Percentiles rank a stretch among this genome's conserved stretches.
These are phyloP conservation scores for Viola pubescens DNA, from an alignment of 441 rosid species.

Conservation along the genomic window DNA sequence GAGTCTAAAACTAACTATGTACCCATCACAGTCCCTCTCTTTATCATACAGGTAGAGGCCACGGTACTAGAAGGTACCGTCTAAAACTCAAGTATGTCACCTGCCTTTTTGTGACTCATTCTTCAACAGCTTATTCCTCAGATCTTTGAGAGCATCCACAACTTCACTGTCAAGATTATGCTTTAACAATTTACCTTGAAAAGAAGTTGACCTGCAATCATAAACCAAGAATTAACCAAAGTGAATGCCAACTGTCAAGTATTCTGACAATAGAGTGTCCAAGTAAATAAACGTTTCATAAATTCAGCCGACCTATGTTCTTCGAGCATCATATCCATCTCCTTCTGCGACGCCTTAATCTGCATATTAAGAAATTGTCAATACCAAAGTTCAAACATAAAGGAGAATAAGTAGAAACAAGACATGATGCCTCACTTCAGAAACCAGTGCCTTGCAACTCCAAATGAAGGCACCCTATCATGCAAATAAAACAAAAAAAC, in stretches of 20 bases:
- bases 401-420: background rate
- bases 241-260: background rate
- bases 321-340: constrained; percentile 57
- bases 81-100: constrained; percentile 9
- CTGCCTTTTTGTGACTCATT: constrained; percentile 26
- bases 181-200: constrained; percentile 70
- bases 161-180: constrained; percentile 80
- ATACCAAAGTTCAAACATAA: constrained; percentile 5
- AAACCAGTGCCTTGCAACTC: constrained; percentile 80
- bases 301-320: constrained; percentile 52
- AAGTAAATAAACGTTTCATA: constrained; percentile 1
- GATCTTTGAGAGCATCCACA: constrained; percentile 66
- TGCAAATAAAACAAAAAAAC: background rate
- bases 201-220: constrained; percentile 50
- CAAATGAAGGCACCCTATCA: constrained; percentile 83
- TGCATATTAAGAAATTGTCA: constrained; percentile 16
- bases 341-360: constrained; percentile 67
- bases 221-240: constrained; percentile 3
- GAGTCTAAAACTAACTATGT: too few relatives aligned
- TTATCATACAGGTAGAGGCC: background rate
- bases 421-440: constrained; percentile 51
- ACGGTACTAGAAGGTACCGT: background rate
- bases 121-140: constrained; percentile 50
- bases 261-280: background rate
- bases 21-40: background rate